Percentiles rank a stretch among this genome's conserved stretches.
phyloP scores from a whole-genome alignment of 73 alveolate genomes.

The Strombidium stylifer region DNA sequence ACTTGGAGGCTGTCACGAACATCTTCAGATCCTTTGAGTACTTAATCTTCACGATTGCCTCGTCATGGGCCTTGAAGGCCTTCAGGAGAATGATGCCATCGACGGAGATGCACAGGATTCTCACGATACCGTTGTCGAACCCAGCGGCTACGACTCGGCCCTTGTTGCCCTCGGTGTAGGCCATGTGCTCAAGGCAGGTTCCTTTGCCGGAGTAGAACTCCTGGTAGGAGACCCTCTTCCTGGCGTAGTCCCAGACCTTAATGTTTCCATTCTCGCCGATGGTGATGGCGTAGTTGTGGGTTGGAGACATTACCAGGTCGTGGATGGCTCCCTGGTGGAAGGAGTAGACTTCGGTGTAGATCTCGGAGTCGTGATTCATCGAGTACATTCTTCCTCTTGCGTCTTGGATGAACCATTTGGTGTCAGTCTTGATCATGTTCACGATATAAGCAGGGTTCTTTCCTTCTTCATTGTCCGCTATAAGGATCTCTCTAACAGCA shows the following conservation, averaged over 20 bases:
- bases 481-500: constrained; percentile 65
- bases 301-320: constrained; percentile 75
- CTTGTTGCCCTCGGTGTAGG: constrained; percentile 64
- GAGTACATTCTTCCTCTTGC: constrained; percentile 92
- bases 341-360: constrained; percentile 69
- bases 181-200: constrained; percentile 74
- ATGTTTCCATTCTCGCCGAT: constrained; percentile 92
- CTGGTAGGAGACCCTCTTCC: constrained; percentile 72
- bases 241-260: constrained; percentile 86
- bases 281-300: constrained; percentile 82
- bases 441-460: constrained; percentile 79
- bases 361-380: too few species aligned
- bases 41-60: constrained; percentile 60
- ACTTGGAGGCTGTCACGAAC: constrained; percentile 64
- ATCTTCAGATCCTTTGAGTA: constrained; percentile 59
- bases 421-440: constrained; percentile 79
- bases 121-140: constrained; percentile 72
- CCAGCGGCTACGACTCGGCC: constrained; percentile 86
- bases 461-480: constrained; percentile 65
- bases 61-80: constrained; percentile 77
- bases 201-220: constrained; percentile 70
- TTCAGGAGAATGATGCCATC: constrained; percentile 53
- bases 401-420: constrained; percentile 91
- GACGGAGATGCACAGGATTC: constrained; percentile 62
- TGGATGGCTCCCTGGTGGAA: constrained; percentile 85